Evolutionary conservation across 768 basidiomycete genomes (phyloP).

Genomic region (Gloeophyllum trabeum): DNA sequence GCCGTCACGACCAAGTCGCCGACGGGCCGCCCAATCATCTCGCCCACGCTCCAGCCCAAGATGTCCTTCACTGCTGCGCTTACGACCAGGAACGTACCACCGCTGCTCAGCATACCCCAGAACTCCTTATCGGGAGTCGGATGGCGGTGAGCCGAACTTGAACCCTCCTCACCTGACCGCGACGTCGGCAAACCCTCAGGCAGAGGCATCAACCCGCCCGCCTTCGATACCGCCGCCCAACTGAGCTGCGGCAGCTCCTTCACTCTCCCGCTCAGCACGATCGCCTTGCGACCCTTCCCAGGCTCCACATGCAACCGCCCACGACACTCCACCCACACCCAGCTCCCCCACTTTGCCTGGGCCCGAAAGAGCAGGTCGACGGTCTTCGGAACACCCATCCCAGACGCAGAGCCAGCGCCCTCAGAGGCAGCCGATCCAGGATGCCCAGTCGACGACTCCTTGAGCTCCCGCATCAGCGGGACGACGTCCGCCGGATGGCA

Average conservation of each 20-base stretch:
- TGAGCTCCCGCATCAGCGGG: constrained; percentile 85
- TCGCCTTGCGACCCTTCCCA: constrained; percentile 89
- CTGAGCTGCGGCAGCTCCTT: constrained; percentile 49
- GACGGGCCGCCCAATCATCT: constrained; percentile 38
- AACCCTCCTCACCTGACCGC: neutral
- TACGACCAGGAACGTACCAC: constrained; percentile 38
- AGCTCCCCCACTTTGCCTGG: constrained; percentile 47
- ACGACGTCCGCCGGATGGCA: constrained; percentile 88
- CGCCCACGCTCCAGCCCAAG: constrained; percentile 48
- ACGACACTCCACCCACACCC: constrained; percentile 87
- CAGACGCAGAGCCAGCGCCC: neutral
- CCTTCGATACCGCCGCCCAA: constrained; percentile 46
- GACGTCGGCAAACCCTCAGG: neutral
- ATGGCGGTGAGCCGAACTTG: constrained; percentile 14
- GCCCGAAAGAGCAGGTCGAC: constrained; percentile 87
- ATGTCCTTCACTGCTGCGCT: constrained; percentile 45
- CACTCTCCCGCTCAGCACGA: constrained; percentile 78
- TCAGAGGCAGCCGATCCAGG: neutral
- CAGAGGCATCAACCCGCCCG: constrained; percentile 29
- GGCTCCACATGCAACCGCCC: constrained; percentile 87
- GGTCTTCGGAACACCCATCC: constrained; percentile 26
- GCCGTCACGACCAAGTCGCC: constrained; percentile 21
- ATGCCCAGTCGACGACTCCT: constrained; percentile 50
- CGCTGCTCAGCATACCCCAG: constrained; percentile 41
- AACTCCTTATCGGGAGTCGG: constrained; percentile 22